phyloP scores from a whole-genome alignment of 768 basidiomycete genomes.

The Boletus rex-veris region DNA sequence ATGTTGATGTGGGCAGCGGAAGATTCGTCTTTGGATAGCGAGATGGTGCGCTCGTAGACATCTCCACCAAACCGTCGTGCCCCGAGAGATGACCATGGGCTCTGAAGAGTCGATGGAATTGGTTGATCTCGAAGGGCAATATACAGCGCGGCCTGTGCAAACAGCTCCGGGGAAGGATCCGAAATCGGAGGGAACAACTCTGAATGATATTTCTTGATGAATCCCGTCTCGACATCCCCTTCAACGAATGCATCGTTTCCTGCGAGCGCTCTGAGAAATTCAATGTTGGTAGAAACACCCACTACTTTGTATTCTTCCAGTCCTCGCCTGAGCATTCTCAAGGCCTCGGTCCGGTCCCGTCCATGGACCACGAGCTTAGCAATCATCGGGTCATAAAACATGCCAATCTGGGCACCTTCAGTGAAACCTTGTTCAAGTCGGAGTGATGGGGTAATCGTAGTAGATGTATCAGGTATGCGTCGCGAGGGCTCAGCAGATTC shows the following conservation, averaged over 20 bases:
- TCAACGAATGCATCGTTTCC: conserved; percentile 73
- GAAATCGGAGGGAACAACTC: conserved; percentile 72
- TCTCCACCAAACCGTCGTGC: conserved; percentile 81
- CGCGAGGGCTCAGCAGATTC: conserved; percentile 18
- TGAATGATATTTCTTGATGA: conserved; percentile 85
- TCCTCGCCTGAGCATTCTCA: conserved; percentile 75
- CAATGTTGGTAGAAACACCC: conserved; percentile 88
- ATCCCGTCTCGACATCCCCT: conserved; percentile 87
- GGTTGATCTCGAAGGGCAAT: conserved; percentile 62
- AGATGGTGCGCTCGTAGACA: conserved; percentile 56
- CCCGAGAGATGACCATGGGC: conserved; percentile 68
- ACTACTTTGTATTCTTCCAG: conserved; percentile 88
- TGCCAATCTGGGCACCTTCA: conserved; percentile 75
- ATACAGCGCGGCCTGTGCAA: conserved; percentile 81
- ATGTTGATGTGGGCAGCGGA: conserved; percentile 36
- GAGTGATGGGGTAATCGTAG: conserved; percentile 51
- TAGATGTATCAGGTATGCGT: conserved; percentile 18
- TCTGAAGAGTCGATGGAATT: conserved; percentile 28
- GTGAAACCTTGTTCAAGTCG: conserved; percentile 90
- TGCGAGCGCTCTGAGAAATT: conserved; percentile 78
- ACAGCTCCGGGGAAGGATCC: conserved; percentile 55
- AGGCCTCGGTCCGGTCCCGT: conserved; percentile 75
- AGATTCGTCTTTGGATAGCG: conserved; percentile 55
- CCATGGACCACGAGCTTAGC: conserved; percentile 91
- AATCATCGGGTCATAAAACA: conserved; percentile 91